A percentile compares a stretch with the other conserved stretches of the same genome.
Evolutionary conservation across 768 basidiomycete genomes (phyloP).

Genomic region (Coprinellus micaceus): DNA sequence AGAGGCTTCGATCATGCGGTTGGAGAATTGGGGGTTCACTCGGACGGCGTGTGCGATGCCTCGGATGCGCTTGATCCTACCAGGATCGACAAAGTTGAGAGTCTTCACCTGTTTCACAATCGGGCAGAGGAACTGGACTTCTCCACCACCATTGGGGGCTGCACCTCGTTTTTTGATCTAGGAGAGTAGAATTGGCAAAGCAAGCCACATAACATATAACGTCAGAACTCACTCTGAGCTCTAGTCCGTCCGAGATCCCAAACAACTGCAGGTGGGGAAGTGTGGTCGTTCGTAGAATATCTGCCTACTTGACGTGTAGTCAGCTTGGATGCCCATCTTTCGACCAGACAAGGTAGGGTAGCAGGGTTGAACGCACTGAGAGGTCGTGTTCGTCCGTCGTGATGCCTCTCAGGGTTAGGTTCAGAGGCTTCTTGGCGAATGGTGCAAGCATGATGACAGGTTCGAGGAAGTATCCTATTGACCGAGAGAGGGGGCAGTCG

Average conservation of each 20-base stretch:
- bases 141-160: conserved; percentile 87
- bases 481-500: conserved; percentile 84
- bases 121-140: conserved; percentile 91
- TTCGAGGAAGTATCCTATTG: conserved; percentile 93
- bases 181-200: conserved; percentile 2
- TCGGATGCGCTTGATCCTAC: conserved; percentile 90
- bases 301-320: conserved; percentile 50
- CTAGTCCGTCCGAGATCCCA: conserved; percentile 85
- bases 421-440: conserved; percentile 84
- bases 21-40: conserved; percentile 95
- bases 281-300: conserved; percentile 85
- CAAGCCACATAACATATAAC: neutral
- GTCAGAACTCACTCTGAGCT: conserved; percentile 60
- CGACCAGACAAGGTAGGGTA: too few relatives aligned
- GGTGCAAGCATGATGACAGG: conserved; percentile 87
- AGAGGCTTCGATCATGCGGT: conserved; percentile 93
- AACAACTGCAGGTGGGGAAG: conserved; percentile 88
- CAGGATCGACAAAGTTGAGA: conserved; percentile 86
- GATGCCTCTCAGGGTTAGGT: conserved; percentile 80
- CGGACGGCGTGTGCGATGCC: conserved; percentile 98
- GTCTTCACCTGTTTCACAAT: conserved; percentile 89
- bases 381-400: conserved; percentile 92
- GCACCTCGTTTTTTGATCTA: conserved; percentile 95
- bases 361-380: conserved; percentile 69
- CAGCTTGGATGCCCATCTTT: neutral